Evolutionary conservation across 2,329 filamentous ascomycete genomes (phyloP).

Genomic region (Pyrenochaeta sp.): DNA sequence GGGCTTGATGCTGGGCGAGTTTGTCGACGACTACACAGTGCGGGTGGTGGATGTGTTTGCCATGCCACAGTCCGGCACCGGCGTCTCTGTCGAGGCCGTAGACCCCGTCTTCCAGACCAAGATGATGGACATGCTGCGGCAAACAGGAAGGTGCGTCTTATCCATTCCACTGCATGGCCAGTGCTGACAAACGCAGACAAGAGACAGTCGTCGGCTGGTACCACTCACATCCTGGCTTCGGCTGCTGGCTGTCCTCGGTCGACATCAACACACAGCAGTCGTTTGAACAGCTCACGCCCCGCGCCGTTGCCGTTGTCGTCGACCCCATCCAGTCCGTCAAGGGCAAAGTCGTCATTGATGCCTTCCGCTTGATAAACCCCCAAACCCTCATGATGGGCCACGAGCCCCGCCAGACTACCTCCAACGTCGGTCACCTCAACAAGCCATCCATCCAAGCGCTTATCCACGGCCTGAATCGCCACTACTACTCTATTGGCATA

Average conservation of each 20-base stretch:
- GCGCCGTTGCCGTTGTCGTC: slow-evolving; percentile 96
- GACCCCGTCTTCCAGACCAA: slow-evolving; percentile 99
- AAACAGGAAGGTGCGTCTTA: slow-evolving; percentile 81
- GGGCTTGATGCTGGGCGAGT: slow-evolving; percentile 98
- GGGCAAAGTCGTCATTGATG: slow-evolving; percentile 99
- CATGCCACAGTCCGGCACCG: slow-evolving; percentile 98
- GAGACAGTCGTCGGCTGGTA: slow-evolving; percentile 99
- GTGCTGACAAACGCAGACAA: slow-evolving; percentile 65
- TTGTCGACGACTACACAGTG: slow-evolving; percentile 98
- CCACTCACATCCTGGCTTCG: slow-evolving; percentile 98
- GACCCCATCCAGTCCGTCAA: slow-evolving; percentile 99
- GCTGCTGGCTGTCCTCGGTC: slow-evolving; percentile 98
- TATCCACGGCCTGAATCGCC: slow-evolving; percentile 95
- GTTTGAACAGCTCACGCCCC: slow-evolving; percentile 97
- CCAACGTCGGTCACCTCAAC: slow-evolving; percentile 96
- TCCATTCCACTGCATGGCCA: not conserved
- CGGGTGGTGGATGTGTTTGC: slow-evolving; percentile 98
- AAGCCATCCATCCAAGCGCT: slow-evolving; percentile 99
- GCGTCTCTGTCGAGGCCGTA: slow-evolving; percentile 97
- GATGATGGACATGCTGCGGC: slow-evolving; percentile 99
- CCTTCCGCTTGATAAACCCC: slow-evolving; percentile 97
- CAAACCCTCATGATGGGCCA: slow-evolving; percentile 98
- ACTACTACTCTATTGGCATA: slow-evolving; percentile 99
- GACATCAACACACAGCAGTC: slow-evolving; percentile 99
- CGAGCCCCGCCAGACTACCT: slow-evolving; percentile 96